phyloP scores from a whole-genome alignment of 345 rosid genomes.

The Hibiscus syriacus region DNA sequence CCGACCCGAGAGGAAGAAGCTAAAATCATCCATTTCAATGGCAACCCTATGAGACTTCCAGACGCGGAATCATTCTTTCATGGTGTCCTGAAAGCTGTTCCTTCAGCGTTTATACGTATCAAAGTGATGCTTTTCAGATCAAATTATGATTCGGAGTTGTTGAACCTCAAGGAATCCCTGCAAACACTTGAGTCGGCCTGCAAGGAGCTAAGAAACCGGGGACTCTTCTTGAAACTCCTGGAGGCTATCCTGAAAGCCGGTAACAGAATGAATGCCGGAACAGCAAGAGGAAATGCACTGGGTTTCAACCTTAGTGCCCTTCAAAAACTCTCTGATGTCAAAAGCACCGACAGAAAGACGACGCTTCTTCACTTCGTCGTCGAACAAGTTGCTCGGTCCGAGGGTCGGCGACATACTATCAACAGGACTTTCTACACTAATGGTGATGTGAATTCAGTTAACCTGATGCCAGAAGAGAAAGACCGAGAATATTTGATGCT shows the following conservation, averaged over 20 bases:
- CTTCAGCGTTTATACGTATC: conserved; percentile 58
- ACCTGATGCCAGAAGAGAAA: conserved; percentile 28
- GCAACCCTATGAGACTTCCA: conserved; percentile 40
- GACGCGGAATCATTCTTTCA: conserved; percentile 64
- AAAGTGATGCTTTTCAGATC: conserved; percentile 62
- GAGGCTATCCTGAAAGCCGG: conserved; percentile 90
- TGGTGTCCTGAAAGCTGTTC: conserved; percentile 55
- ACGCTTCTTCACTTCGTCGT: conserved; percentile 77
- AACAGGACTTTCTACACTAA: conserved; percentile 12
- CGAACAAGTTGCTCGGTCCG: conserved; percentile 62
- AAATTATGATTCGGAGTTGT: conserved; percentile 53
- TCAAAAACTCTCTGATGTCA: conserved; percentile 60
- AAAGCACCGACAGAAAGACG: conserved; percentile 71
- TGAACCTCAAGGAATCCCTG: conserved; percentile 45
- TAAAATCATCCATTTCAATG: conserved; percentile 50
- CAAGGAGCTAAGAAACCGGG: conserved; percentile 55
- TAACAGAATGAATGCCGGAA: conserved; percentile 81
- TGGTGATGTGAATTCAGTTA: conserved; percentile 10
- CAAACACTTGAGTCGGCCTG: conserved; percentile 53
- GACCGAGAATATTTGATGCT: conserved; percentile 36
- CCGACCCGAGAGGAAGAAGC: conserved; percentile 63
- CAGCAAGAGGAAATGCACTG: conserved; percentile 77
- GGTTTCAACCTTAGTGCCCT: conserved; percentile 66
- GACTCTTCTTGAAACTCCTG: conserved; percentile 66
- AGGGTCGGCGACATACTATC: conserved; percentile 38